These are phyloP conservation scores for Cicer arietinum DNA, from an alignment of 306 rosid genomes.

Conservation along the genomic window DNA sequence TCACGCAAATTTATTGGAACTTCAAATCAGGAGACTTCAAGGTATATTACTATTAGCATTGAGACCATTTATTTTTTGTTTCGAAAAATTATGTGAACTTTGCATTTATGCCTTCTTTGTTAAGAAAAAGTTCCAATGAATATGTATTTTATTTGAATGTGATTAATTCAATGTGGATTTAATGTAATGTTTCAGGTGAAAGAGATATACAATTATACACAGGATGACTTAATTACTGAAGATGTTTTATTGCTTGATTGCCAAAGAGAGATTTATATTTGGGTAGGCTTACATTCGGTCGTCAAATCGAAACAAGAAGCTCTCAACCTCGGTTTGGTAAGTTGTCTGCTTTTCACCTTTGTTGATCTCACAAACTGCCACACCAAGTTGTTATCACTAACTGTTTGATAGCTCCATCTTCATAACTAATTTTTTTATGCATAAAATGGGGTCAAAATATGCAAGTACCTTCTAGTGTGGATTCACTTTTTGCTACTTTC, in stretches of 20 bases:
- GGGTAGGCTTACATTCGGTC: conserved; percentile 83
- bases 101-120: conserved; percentile 1
- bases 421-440: conserved; percentile 8
- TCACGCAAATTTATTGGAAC: conserved; percentile 55
- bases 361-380: neutral
- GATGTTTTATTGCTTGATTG: conserved; percentile 85
- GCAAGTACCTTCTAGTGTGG: neutral
- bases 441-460: conserved; percentile 29
- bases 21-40: conserved; percentile 79
- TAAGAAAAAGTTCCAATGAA: neutral
- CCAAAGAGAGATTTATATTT: conserved; percentile 83
- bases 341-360: conserved; percentile 7
- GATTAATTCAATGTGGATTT: conserved; percentile 38
- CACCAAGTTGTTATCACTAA: conserved; percentile 3
- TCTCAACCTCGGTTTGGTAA: conserved; percentile 77
- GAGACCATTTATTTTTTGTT: neutral
- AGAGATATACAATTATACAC: conserved; percentile 88
- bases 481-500: conserved; percentile 18
- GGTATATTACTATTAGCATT: conserved; percentile 57
- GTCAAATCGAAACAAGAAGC: conserved; percentile 86
- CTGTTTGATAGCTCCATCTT: neutral
- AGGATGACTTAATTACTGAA: conserved; percentile 93
- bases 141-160: conserved; percentile 16
- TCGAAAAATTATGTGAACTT: neutral
- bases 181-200: conserved; percentile 69